Percentiles rank a stretch among this genome's conserved stretches.
Conservation (phyloP, 768 basidiomycete genomes). For the Tulasnella sp. region DNA sequence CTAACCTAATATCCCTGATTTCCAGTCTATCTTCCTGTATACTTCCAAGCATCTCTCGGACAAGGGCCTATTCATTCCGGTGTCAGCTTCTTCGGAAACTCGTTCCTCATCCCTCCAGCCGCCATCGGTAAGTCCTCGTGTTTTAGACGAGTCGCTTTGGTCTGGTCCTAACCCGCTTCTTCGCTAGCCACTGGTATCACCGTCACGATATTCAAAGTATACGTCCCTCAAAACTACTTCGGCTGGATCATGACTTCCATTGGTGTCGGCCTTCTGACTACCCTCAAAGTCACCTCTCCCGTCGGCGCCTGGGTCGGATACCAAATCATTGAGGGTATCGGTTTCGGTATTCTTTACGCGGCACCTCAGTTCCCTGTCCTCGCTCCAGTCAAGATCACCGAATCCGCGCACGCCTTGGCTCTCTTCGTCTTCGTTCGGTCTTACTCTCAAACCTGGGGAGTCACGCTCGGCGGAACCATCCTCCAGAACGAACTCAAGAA, state of each 20-base stretch:
- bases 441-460: constrained; percentile 22
- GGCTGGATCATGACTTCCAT: constrained; percentile 35
- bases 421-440: constrained; percentile 29
- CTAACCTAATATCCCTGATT: neutral
- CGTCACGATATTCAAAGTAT: constrained; percentile 27
- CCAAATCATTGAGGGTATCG: constrained; percentile 16
- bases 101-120: constrained; percentile 25
- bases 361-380: constrained; percentile 30
- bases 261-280: constrained; percentile 33
- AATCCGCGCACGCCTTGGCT: constrained; percentile 23
- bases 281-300: neutral
- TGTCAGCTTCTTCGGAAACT: constrained; percentile 1
- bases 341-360: constrained; percentile 14
- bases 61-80: constrained; percentile 19
- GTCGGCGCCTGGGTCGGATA: constrained; percentile 12
- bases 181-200: neutral
- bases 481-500: constrained; percentile 44
- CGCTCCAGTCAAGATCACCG: constrained; percentile 23
- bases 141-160: neutral
- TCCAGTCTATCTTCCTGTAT: constrained; percentile 21
- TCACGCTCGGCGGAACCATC: constrained; percentile 44
- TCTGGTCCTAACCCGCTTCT: neutral
- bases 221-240: constrained; percentile 33
- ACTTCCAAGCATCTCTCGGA: constrained; percentile 26
- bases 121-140: neutral